A percentile compares a stretch with the other conserved stretches of the same genome.
These are phyloP conservation scores for Hortaea sp. DNA, from an alignment of 2,329 filamentous ascomycete genomes.

Conservation along the genomic window DNA sequence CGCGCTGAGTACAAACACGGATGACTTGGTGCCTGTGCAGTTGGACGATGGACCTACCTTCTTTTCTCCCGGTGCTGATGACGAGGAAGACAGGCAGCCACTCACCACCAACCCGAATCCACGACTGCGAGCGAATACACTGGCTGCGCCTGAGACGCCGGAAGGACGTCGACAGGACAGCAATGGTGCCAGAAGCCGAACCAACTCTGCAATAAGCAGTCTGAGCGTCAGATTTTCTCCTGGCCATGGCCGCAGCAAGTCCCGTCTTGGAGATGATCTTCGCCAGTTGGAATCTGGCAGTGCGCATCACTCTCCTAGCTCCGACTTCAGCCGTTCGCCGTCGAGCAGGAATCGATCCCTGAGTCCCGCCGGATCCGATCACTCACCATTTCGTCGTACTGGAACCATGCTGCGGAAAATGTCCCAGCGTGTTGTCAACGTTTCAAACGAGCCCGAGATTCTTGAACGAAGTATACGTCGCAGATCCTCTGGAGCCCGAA, in stretches of 20 bases:
- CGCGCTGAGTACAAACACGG: constrained; percentile 18
- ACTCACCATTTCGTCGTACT: constrained; percentile 39
- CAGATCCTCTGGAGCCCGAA: constrained; percentile 38
- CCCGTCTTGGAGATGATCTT: constrained; percentile 51
- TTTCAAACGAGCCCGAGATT: constrained; percentile 83
- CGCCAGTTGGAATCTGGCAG: constrained; percentile 50
- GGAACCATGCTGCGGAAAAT: constrained; percentile 54
- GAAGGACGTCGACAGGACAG: constrained; percentile 38
- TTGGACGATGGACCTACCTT: constrained; percentile 47
- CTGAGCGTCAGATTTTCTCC: constrained; percentile 41
- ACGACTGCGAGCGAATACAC: constrained; percentile 48
- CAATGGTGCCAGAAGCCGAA: constrained; percentile 17
- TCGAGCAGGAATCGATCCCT: constrained; percentile 37
- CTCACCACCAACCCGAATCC: constrained; percentile 41
- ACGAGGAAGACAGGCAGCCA: constrained; percentile 49
- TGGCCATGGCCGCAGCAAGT: constrained; percentile 27
- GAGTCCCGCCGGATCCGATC: constrained; percentile 31
- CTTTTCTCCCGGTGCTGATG: constrained; percentile 35
- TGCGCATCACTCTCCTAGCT: constrained; percentile 25
- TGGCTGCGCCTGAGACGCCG: constrained; percentile 30
- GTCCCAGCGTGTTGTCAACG: constrained; percentile 94
- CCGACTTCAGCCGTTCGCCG: constrained; percentile 44
- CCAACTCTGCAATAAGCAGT: constrained; percentile 25
- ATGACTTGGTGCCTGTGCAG: constrained; percentile 31
- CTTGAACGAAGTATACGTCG: constrained; percentile 62